Evolutionary conservation across 176 grass and related monocot genomes (phyloP).

Genomic region (Oryza rufipogon): DNA sequence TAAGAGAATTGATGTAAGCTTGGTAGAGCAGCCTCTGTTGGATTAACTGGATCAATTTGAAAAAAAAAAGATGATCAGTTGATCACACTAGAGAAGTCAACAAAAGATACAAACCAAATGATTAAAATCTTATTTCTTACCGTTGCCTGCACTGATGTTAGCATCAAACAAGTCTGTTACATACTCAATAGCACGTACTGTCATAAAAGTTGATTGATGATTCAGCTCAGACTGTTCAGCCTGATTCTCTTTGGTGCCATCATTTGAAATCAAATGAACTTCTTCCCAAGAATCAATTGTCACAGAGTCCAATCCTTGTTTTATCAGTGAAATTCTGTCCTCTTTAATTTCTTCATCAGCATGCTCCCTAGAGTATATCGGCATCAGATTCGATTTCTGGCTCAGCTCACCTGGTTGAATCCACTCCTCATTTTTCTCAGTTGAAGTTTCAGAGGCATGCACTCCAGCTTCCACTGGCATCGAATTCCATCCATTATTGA

Average conservation of each 20-base stretch:
- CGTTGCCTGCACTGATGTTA: slow-evolving; percentile 11
- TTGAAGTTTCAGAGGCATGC: neutral
- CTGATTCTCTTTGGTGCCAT: neutral
- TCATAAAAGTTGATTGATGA: slow-evolving; percentile 13
- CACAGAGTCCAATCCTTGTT: slow-evolving; percentile 37
- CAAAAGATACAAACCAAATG: slow-evolving; percentile 29
- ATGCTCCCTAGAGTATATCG: neutral
- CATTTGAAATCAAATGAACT: slow-evolving; percentile 33
- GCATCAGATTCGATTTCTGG: slow-evolving; percentile 18
- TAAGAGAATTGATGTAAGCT: slow-evolving; percentile 39
- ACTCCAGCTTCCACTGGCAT: slow-evolving; percentile 11
- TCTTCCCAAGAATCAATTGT: slow-evolving; percentile 33
- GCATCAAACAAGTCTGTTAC: slow-evolving; percentile 23
- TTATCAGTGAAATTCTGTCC: slow-evolving; percentile 10
- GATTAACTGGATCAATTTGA: slow-evolving; percentile 25
- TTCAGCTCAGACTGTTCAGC: slow-evolving; percentile 36
- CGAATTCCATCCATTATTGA: slow-evolving; percentile 8
- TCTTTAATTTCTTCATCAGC: slow-evolving; percentile 49
- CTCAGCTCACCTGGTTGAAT: slow-evolving; percentile 9
- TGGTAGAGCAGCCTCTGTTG: slow-evolving; percentile 37
- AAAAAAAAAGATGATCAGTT: neutral
- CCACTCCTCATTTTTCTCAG: slow-evolving; percentile 1
- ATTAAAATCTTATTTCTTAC: slow-evolving; percentile 33
- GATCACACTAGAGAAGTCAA: slow-evolving; percentile 23
- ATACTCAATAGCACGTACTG: slow-evolving; percentile 9